These are phyloP conservation scores for Colletotrichum filicis DNA, from an alignment of 2,329 filamentous ascomycete species.

Conservation along the genomic window DNA sequence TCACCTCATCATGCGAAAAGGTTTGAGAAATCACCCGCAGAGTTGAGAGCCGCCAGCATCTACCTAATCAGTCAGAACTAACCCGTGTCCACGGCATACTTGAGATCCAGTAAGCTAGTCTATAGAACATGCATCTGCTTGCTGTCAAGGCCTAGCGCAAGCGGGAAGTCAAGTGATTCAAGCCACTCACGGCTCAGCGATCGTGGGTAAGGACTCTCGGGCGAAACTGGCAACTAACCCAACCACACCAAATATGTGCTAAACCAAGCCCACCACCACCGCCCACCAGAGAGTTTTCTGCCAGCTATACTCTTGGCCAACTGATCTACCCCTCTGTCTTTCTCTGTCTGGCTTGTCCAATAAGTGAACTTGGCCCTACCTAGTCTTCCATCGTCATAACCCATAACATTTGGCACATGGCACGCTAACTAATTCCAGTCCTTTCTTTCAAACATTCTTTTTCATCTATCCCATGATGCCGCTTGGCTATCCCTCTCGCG, in stretches of 20 bases:
- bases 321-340: not conserved
- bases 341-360: too few species aligned
- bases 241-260: too few species aligned
- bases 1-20: not conserved
- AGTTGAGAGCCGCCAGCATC: not conserved
- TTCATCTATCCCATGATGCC: not conserved
- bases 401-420: not conserved
- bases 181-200: constrained; percentile 25
- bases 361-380: not conserved
- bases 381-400: not conserved
- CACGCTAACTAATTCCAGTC: not conserved
- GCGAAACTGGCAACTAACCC: constrained; percentile 19
- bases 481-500: not conserved
- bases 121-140: not conserved
- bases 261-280: too few species aligned
- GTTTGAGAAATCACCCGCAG: not conserved
- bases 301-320: not conserved
- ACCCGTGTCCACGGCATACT: not conserved
- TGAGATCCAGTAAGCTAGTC: too few species aligned
- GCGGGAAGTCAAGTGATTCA: not conserved
- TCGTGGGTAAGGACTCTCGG: constrained; percentile 33
- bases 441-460: not conserved
- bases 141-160: not conserved
- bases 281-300: not conserved
- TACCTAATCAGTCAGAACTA: too few species aligned